Base-by-base conservation (phyloP, 108 stramenopile species). In the Discostella stelligeroides region DNA sequence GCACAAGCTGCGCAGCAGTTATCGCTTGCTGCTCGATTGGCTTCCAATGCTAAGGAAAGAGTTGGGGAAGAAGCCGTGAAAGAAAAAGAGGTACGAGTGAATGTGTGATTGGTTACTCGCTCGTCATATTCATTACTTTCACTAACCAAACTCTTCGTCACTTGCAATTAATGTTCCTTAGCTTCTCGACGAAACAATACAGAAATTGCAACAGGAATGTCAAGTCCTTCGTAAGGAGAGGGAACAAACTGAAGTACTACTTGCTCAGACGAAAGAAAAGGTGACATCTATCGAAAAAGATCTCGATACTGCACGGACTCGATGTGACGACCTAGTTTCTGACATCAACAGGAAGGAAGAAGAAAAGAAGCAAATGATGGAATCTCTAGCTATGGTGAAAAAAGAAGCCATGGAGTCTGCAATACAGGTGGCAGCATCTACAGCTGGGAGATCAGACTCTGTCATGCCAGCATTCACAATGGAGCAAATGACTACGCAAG, bases 1-100 rank as follows among this genome's bases (percentile, higher is more conserved):
- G 73, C 80, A 10, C 86, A 92, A 66, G 86, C 82, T 63, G 80
- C 90, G 8, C 80, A 86, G 42, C 89, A 95, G 67, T 70, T 95
- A n/a, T 84, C 88, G 15, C 75, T 91, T 39, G 82, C 88, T 43
- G 88, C 93, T 17, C 71, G 93, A 30, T 73, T 94, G 40, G 93
- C 90, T 20, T 80, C 88, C 1, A 94, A 94, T 79, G 90, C 90
- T 3, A 81, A 88, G 62, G 89, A 86, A 28, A 77, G 90, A 55
- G 77, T 91, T 34, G 67, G 82, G 10, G 93, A 94, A 81, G 93
- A 94, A 66, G 72, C 83, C 12, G 28, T 84, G 0, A 87, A 88
- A 21, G 86, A 87, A 57, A 85, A 83, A 34, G 71, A 82, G 56
- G 73, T 70, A 4, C 56, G 63, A 48, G 15, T 1, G 29, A 27